A percentile compares a stretch with the other conserved stretches of the same genome.
Evolutionary conservation across 768 basidiomycete genomes (phyloP).

Genomic region (Serendipita vermifera): DNA sequence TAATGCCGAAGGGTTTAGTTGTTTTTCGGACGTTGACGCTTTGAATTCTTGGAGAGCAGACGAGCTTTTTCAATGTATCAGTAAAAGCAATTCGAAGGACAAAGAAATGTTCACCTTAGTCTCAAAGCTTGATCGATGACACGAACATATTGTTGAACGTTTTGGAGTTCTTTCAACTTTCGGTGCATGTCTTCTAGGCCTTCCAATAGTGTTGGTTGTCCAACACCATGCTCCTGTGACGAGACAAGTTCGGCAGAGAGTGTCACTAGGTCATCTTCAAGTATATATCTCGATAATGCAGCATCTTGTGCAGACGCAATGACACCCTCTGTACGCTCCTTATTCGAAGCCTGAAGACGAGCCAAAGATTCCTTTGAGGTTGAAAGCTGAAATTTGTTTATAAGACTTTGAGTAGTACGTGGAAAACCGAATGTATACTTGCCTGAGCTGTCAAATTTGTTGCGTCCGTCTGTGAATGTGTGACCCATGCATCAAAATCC

Average conservation of each 20-base stretch:
- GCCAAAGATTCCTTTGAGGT: too few species aligned
- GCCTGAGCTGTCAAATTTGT: background rate
- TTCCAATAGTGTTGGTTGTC: conserved; percentile 57
- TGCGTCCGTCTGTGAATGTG: background rate
- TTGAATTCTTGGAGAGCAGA: conserved; percentile 42
- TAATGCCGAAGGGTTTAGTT: conserved; percentile 36
- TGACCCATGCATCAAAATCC: background rate
- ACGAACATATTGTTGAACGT: conserved; percentile 61
- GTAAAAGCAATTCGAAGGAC: background rate
- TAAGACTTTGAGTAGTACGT: too few species aligned
- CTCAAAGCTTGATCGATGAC: conserved; percentile 56
- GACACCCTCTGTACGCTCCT: background rate
- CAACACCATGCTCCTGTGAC: conserved; percentile 34
- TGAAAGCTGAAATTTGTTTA: too few species aligned
- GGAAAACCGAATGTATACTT: too few species aligned
- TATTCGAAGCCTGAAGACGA: too few species aligned
- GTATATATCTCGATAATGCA: conserved; percentile 58
- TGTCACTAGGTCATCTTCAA: conserved; percentile 64
- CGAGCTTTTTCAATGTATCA: conserved; percentile 32
- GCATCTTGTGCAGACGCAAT: conserved; percentile 47
- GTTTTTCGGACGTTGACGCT: conserved; percentile 22
- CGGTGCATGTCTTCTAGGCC: conserved; percentile 70
- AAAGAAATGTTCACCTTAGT: conserved; percentile 43
- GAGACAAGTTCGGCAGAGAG: conserved; percentile 55
- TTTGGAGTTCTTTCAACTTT: conserved; percentile 61